Conservation (phyloP, 345 rosid genomes). For the Draba incana region DNA sequence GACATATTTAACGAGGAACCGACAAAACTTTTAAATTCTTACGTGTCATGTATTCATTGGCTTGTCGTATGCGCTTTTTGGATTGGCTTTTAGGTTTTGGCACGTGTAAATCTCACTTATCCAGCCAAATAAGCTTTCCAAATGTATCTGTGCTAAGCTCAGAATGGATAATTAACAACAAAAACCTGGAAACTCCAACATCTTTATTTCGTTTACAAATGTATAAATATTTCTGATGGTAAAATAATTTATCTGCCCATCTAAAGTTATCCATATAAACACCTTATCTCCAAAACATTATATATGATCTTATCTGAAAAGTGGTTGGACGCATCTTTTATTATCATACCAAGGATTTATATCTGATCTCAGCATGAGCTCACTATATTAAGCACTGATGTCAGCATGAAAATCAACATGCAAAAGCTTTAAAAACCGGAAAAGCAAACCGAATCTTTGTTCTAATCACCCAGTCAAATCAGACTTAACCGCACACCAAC, state of each 20-base stretch:
- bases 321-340: slow-evolving; percentile 4
- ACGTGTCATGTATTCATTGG: slow-evolving; percentile 27
- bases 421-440: background rate
- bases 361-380: slow-evolving; percentile 14
- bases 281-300: background rate
- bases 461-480: background rate
- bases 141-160: too few relatives aligned
- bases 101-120: slow-evolving; percentile 25
- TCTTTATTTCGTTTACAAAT: too few relatives aligned
- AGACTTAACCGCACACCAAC: background rate
- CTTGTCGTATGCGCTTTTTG: background rate
- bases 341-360: background rate
- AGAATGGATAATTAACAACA: too few relatives aligned
- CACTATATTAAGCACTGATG: background rate
- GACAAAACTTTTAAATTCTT: slow-evolving; percentile 6
- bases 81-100: background rate
- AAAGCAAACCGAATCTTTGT: background rate
- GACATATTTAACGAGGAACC: slow-evolving; percentile 39
- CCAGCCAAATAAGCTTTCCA: background rate
- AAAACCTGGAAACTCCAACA: too few relatives aligned
- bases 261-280: too few relatives aligned
- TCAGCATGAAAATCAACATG: background rate
- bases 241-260: too few relatives aligned
- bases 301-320: background rate
- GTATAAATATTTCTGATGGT: too few relatives aligned